Evolutionary conservation across 352 stramenopile species (phyloP).

Genomic region (Phytophthora fragariaefolia): DNA sequence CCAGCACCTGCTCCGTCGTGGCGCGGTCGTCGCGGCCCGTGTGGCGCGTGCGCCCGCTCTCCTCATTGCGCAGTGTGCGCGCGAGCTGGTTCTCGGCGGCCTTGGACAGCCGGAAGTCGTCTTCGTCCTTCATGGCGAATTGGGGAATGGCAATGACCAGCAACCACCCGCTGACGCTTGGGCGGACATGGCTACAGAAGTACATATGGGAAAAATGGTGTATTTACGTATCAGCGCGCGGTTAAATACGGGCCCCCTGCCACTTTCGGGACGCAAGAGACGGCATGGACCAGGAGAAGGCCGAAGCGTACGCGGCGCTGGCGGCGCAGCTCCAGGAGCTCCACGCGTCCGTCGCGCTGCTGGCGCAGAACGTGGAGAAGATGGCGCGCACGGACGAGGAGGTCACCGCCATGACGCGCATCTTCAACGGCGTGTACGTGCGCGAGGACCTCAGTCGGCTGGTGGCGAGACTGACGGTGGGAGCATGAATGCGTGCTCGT

Average conservation of each 20-base stretch:
- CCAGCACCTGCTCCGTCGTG: slow-evolving; percentile 98
- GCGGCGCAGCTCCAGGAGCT: slow-evolving; percentile 80
- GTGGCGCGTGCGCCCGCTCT: slow-evolving; percentile 86
- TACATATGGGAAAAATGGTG: background rate
- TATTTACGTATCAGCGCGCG: background rate
- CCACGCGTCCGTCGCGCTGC: slow-evolving; percentile 71
- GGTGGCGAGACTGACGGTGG: background rate
- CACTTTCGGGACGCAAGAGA: too few relatives aligned
- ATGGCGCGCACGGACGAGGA: slow-evolving; percentile 76
- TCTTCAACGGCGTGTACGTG: slow-evolving; percentile 80
- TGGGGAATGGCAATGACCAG: slow-evolving; percentile 13
- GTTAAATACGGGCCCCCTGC: too few relatives aligned
- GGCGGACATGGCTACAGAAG: slow-evolving; percentile 24
- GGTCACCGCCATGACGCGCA: slow-evolving; percentile 71
- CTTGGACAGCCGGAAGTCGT: slow-evolving; percentile 81
- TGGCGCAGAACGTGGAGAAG: slow-evolving; percentile 78
- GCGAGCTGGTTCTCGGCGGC: slow-evolving; percentile 79
- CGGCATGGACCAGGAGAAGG: slow-evolving; percentile 77
- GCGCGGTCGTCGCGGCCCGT: slow-evolving; percentile 97
- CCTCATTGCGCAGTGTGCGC: slow-evolving; percentile 75
- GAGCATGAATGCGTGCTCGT: background rate
- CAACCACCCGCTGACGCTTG: slow-evolving; percentile 15
- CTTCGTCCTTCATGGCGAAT: slow-evolving; percentile 57
- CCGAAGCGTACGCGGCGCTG: slow-evolving; percentile 67
- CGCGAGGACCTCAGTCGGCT: background rate